Base-by-base conservation (phyloP, 345 rosid genomes). In the Gossypium herbaceum region DNA sequence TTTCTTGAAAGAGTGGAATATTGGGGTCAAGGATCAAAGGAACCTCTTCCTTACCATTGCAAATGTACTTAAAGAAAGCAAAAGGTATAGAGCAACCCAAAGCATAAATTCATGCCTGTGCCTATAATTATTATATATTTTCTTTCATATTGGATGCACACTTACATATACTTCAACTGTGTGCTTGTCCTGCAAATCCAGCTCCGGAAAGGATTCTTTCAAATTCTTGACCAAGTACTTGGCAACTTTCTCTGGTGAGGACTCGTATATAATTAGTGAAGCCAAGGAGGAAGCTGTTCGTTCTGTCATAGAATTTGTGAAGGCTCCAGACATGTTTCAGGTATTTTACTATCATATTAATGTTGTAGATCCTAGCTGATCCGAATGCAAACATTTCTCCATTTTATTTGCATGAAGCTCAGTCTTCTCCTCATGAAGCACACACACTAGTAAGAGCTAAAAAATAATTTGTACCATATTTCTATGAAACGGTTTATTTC, bases 1-100 rank as follows among this genome's bases (percentile, higher is more conserved):
- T 79, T 93, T 93, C 84, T 83, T 95, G 88, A 93, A 93, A 83
- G 99, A 93, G 77, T 95, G 98, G 99, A 90, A 82, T 85, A 80
- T 95, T 73, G 96, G 83, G 52, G 77, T 83, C 73, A 81, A 87
- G 79, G 97, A 95, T 79, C 90, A 88, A 82, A 89, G 99, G 77
- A 89, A 84, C 80, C 91, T 95, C 78, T 93, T 86, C 77, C 93
- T 93, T 73, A 69, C 82, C 76, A 78, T 93, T 61, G 85, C 94
- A 73, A 89, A 88, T 75, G 94, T 81, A 17, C 83, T 88, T 52
- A 88, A 77, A 79, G 99, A 95, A 83, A 84, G 73, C 80, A 93
- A 87, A 87, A 89, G 97, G 99, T 93, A 82, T 44, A 19, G 2
- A 5, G 51, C 10, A 51, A 41, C 61, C 27, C 12, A 27, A 43